Percentiles rank a stretch among this genome's conserved stretches.
phyloP scores from a whole-genome alignment of 169 alveolate genomes.

The Plasmodium gaboni region DNA sequence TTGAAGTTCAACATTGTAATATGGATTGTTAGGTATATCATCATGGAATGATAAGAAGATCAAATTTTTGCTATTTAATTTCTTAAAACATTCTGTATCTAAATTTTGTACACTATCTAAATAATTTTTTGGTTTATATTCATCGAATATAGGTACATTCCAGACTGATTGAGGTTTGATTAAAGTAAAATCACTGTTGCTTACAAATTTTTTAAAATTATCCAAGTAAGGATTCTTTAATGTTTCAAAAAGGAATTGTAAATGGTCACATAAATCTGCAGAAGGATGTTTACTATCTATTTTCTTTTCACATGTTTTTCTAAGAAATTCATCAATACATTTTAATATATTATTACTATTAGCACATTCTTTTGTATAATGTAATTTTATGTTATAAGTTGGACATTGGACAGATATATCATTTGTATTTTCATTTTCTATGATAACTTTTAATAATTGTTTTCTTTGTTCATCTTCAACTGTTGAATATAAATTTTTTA shows the following conservation, averaged over 20 bases:
- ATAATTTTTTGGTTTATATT: slow-evolving; percentile 21
- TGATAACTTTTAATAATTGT: background rate
- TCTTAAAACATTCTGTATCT: slow-evolving; percentile 14
- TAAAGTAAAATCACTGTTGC: background rate
- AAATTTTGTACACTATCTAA: background rate
- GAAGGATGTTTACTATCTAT: background rate
- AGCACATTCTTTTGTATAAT: slow-evolving; percentile 38
- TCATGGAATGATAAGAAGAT: slow-evolving; percentile 38
- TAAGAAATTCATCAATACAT: slow-evolving; percentile 42
- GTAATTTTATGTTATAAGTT: slow-evolving; percentile 20
- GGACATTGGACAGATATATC: slow-evolving; percentile 20
- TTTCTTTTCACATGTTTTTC: slow-evolving; percentile 16
- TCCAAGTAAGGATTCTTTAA: slow-evolving; percentile 10
- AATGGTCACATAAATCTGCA: slow-evolving; percentile 39
- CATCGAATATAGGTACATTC: slow-evolving; percentile 25
- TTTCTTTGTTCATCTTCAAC: slow-evolving; percentile 35
- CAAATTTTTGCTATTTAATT: slow-evolving; percentile 8
- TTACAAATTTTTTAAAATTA: slow-evolving; percentile 24
- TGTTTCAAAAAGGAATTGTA: slow-evolving; percentile 32
- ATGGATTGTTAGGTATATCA: slow-evolving; percentile 15
- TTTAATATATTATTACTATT: slow-evolving; percentile 10
- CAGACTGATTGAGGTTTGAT: slow-evolving; percentile 26
- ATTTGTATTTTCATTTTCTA: slow-evolving; percentile 7
- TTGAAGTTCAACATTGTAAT: slow-evolving; percentile 18
- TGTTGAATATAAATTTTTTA: slow-evolving; percentile 20